Percentiles rank a stretch among this genome's conserved stretches.
phyloP scores from a whole-genome alignment of 768 basidiomycete species.

The Xanthoconium stramineum region DNA sequence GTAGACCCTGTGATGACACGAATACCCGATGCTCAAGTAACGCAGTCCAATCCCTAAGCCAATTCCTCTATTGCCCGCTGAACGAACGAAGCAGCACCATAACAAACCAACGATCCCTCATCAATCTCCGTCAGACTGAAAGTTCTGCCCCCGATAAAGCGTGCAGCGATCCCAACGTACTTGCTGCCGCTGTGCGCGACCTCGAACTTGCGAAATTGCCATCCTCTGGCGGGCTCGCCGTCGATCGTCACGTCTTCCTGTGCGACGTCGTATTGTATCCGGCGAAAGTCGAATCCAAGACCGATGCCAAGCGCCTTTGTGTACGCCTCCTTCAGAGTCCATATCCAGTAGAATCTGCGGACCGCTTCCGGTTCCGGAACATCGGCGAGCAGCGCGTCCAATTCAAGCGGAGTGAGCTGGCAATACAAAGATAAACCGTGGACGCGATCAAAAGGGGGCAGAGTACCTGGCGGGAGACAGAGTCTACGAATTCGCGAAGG shows the following conservation, averaged over 20 bases:
- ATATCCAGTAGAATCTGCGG: conserved; percentile 73
- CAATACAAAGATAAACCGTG: conserved; percentile 6
- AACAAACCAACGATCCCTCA: conserved; percentile 42
- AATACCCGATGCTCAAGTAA: conserved; percentile 19
- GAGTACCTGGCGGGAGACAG: conserved; percentile 62
- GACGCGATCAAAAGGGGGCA: not conserved
- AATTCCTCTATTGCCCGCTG: conserved; percentile 44
- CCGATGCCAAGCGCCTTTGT: conserved; percentile 85
- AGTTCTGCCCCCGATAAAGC: conserved; percentile 46
- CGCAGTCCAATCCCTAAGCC: conserved; percentile 17
- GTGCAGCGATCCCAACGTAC: conserved; percentile 69
- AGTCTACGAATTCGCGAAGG: conserved; percentile 58
- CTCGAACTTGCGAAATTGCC: conserved; percentile 66
- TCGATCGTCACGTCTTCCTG: conserved; percentile 57
- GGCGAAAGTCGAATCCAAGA: conserved; percentile 75
- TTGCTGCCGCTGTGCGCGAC: conserved; percentile 44
- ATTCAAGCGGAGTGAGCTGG: conserved; percentile 43
- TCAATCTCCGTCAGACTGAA: conserved; percentile 31
- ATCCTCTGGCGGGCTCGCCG: conserved; percentile 51
- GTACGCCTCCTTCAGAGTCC: conserved; percentile 92
- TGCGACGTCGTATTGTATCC: conserved; percentile 66
- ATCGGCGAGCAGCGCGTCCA: conserved; percentile 31
- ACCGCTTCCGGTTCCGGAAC: conserved; percentile 49
- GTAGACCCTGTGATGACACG: conserved; percentile 3
- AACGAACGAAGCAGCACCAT: conserved; percentile 49